Conservation (phyloP, 805 yeast genomes). For the Kodamaea kakaduensis region DNA sequence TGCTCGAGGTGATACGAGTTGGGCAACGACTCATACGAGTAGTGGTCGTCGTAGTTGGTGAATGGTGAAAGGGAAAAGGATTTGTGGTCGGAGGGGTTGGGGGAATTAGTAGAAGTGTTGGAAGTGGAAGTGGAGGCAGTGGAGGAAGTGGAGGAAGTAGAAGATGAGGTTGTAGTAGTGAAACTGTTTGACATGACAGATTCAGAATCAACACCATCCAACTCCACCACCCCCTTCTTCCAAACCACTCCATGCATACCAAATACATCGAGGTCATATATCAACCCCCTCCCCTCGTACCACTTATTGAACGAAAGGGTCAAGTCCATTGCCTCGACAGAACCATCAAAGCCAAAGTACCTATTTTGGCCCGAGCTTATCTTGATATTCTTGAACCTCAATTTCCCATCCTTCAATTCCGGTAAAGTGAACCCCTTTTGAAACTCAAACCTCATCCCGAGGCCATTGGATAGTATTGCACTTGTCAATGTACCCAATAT, state of each 20-base stretch:
- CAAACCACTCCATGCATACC: constrained; percentile 43
- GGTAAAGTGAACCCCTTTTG: constrained; percentile 38
- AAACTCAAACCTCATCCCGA: constrained; percentile 35
- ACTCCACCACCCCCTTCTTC: constrained; percentile 13
- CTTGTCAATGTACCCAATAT: constrained; percentile 32
- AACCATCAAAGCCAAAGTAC: constrained; percentile 18
- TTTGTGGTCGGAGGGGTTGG: constrained; percentile 14
- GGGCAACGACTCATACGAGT: background rate
- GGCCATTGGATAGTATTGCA: constrained; percentile 36
- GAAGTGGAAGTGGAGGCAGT: background rate
- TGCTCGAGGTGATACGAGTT: constrained; percentile 27
- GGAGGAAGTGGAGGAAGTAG: background rate
- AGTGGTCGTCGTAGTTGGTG: background rate
- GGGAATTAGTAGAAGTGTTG: constrained; percentile 14
- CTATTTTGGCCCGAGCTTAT: constrained; percentile 6
- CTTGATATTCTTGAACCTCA: constrained; percentile 42
- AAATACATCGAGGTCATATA: constrained; percentile 44
- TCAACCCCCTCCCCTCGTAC: constrained; percentile 52
- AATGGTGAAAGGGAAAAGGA: background rate
- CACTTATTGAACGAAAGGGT: constrained; percentile 50
- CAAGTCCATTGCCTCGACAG: constrained; percentile 40
- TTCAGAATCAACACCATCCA: too few relatives aligned
- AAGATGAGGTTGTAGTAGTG: background rate
- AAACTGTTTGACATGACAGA: background rate
- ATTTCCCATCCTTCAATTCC: constrained; percentile 47